Evolutionary conservation across 768 basidiomycete species (phyloP), one percentile per base, ranked within the genome.

Genomic region (Ramaria rubella): DNA sequence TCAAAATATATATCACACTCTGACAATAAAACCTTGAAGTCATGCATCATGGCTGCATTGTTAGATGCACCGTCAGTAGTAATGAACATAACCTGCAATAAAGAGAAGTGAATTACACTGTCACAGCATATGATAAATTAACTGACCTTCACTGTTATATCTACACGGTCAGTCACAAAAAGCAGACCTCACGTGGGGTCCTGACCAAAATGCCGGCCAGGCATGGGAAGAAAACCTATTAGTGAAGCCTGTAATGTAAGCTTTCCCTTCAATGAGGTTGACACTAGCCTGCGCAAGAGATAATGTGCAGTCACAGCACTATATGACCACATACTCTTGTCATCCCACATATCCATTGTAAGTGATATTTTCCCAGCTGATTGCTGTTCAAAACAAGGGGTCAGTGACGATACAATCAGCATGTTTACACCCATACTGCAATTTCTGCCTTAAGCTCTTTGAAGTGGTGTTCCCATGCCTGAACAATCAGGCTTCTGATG

Each of bases 401-500:
- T n/a, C n/a, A n/a, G n/a, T 9, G 30, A 50, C 17, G 6, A 26
- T 26, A n/a, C 23, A 5, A 12, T 11, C 23, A 23, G n/a, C 9
- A 50, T 50, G 30, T 30, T n/a, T n/a, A n/a, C n/a, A n/a, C n/a
- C n/a, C n/a, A n/a, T 42, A 70, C 69, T 51, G 46, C 55, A 27
- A 70, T 58, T 11, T 69, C 60, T 9, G 11, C 12, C 50, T 64
- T 66, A 12, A 69, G 49, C 30, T 49, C 46, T 11, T 59, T 43
- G 48, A 68, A 70, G 43, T 64, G 64, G 3, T 61, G 26, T 36
- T 48, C 15, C 63, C 64, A 69, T 5, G 63, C 64, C 21, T 62
- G 51, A 19, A 70, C 48, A 15, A 75, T 68, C 8, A 67, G 6
- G 4, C 68, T 58, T 0, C 64, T 65, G 0, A 75, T 23, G 24